Base-by-base conservation (phyloP, 345 rosid genomes). In the Syzygium aromaticum region DNA sequence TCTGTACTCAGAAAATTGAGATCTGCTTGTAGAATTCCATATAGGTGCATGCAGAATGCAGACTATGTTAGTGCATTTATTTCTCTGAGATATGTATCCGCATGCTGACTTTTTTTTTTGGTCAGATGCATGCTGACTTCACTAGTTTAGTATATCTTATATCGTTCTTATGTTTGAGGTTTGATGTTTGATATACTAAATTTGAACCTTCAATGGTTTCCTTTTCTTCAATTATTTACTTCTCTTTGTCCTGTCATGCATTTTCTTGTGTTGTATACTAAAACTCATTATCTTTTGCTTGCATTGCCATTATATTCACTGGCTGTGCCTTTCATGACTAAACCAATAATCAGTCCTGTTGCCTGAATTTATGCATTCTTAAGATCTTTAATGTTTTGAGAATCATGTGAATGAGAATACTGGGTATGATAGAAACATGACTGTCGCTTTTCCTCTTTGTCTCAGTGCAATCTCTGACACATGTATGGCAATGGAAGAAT, bases 401-500 rank as follows among this genome's bases (percentile, higher is more conserved):
- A 33, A 38, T 2, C 25, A 33, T 73, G 80, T 33, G 49, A 33
- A 38, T 73, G 7, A 73, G 80, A 19, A 73, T 73, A 38, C 80
- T 73, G 80, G 80, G 49, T 33, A 67, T 30, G 78, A 67, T 67
- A 67, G 78, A 67, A 67, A 38, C 86, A 52, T 17, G 82, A 59
- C 78, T n/a, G n/a, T 21, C n/a, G n/a, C n/a, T 86, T 54, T n/a
- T 25, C 86, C 78, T 86, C 40, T 86, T 53, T 87, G 63, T 89
- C 85, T 43, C 92, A 98, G 99, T 90, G 94, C 96, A 86, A 95
- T 95, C 64, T 87, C 99, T 8, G 99, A 98, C 88, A 94, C 98
- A 16, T 98, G 99, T 86, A 84, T 94, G 91, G 99, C 98, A 84
- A 96, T 98, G 99, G 94, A 93, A 80, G 97, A 96, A 89, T 98